Base-by-base conservation (phyloP, 176 grass and related monocot genomes). In the Juncus effusus region DNA sequence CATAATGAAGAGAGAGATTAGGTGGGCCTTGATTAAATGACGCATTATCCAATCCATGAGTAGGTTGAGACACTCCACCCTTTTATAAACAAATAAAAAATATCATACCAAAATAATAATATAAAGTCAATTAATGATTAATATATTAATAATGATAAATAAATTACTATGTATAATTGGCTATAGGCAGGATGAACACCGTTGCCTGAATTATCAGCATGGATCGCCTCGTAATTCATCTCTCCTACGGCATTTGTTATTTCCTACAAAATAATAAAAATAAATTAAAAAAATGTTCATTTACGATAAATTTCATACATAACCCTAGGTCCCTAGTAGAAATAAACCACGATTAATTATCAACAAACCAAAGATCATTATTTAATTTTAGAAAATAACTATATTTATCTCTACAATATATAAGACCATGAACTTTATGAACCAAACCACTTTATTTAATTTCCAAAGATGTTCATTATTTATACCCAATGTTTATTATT, bases 1-100 rank as follows among this genome's bases (percentile, higher is more conserved):
- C 38, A 58, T 72, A 72, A 59, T 72, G 69, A 59, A 72, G 69
- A 72, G 69, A 72, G 69, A 72, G 69, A 59, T 72, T 72, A 16
- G 69, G 59, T 59, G 69, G 55, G 36, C 69, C 69, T 72, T 72
- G 69, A 72, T 72, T 72, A 59, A 72, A 72, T 7, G 69, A 40
- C 15, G 69, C 42, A 9, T 53, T 72, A n/a, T 72, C 69, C 53
- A 72, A 59, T 60, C 38, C 15, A 72, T 72, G 69, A 42, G 69
- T 41, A 42, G 69, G 69, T 60, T 72, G 69, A 72, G 69, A 53
- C 54, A 72, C 69, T 59, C 69, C 69, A 72, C 69, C 69, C 54
- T 72, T 72, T 58, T 72, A 40, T 49, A 14, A 36, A 41, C 41
- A 66, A 51, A 66, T 9, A 51, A 47, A 47, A 69, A 10, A 56